Conservation (phyloP, 768 basidiomycete genomes). For the Suillus clintonianus region DNA sequence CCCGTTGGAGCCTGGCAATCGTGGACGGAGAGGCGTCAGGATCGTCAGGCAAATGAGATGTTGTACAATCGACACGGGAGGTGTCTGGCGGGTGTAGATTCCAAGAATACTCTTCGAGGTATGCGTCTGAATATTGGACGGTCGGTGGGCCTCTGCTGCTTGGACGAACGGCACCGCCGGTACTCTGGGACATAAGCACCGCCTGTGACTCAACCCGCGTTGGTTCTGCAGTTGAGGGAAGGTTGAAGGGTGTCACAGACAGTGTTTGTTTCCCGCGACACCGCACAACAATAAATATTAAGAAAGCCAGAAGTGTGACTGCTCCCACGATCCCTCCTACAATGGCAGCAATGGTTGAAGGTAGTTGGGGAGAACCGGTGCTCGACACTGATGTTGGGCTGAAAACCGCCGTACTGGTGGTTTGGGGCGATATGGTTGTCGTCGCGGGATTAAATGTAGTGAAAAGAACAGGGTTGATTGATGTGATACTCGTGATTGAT, state of each 20-base stretch:
- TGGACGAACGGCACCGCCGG: neutral
- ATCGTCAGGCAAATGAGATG: neutral
- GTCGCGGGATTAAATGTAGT: too few relatives aligned
- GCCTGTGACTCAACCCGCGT: neutral
- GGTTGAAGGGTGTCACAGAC: neutral
- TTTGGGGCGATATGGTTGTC: neutral
- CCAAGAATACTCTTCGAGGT: neutral
- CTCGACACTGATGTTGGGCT: neutral
- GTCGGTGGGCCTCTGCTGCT: neutral
- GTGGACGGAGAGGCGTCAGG: neutral
- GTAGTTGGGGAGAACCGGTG: neutral
- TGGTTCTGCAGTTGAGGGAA: neutral
- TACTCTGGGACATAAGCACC: neutral
- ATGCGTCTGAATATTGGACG: neutral
- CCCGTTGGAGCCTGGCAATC: neutral
- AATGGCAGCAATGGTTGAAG: neutral
- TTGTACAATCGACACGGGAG: neutral
- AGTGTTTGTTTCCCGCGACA: neutral
- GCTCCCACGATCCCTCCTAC: neutral
- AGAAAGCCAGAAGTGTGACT: neutral
- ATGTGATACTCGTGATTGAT: neutral
- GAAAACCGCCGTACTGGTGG: neutral
- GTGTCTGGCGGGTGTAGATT: neutral
- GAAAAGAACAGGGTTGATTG: neutral
- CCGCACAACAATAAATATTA: neutral